Evolutionary conservation across 2,329 filamentous ascomycete genomes (phyloP).

Genomic region (Aspergillus fumigatiaffinis): DNA sequence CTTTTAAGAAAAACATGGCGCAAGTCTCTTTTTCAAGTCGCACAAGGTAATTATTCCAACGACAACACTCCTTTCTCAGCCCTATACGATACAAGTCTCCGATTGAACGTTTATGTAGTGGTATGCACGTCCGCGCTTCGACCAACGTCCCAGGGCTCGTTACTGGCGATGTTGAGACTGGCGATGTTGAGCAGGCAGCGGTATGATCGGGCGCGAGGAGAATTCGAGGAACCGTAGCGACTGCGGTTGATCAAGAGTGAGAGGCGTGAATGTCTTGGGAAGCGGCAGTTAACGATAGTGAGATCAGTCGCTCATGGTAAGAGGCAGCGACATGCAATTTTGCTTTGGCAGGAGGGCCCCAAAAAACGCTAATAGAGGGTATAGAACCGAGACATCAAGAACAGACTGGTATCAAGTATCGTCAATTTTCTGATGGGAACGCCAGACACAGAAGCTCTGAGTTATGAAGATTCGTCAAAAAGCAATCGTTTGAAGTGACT

Average conservation of each 20-base stretch:
- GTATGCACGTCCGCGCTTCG: background rate
- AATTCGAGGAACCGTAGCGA: background rate
- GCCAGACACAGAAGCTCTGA: background rate
- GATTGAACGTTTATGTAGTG: background rate
- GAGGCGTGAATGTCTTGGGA: background rate
- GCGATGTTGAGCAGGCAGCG: background rate
- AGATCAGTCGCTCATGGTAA: background rate
- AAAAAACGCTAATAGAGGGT: background rate
- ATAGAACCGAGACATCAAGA: background rate
- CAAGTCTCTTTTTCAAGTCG: background rate
- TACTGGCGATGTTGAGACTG: background rate
- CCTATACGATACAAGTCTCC: background rate
- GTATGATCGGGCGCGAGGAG: background rate
- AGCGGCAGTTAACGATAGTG: background rate
- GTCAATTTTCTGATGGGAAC: background rate
- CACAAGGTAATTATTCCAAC: background rate
- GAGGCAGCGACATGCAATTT: background rate
- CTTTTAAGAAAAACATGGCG: constrained; percentile 96
- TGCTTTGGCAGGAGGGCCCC: background rate
- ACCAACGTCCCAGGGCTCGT: background rate
- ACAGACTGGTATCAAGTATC: background rate
- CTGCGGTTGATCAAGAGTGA: background rate
- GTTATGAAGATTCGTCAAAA: background rate
- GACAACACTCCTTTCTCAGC: background rate
- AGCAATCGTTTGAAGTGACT: constrained; percentile 1